Evolutionary conservation across 1,139 yeast genomes (phyloP), one percentile per base, ranked within the genome.

Genomic region (Geotrichum europaeum): DNA sequence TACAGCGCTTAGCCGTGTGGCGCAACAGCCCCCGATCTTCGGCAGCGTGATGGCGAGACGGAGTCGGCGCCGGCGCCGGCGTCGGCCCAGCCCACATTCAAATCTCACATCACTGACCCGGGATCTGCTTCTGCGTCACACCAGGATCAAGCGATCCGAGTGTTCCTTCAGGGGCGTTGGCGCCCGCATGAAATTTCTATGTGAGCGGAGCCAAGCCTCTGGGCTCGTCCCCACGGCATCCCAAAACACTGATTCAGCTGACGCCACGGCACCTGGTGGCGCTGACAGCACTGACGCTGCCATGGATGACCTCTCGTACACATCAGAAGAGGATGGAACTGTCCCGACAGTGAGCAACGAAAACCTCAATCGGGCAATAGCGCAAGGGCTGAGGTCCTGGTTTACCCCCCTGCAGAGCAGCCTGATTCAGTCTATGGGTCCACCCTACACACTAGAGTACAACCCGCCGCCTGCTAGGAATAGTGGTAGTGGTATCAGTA

Each of bases 181-280:
- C n/a, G 47, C 57, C 30, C 57, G 57, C 10, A 54, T 54, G 57
- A 51, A 45, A n/a, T 55, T 53, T 40, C 53, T 55, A 3, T 28
- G 20, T 18, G 32, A 49, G 32, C 34, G 34, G 32, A 28, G 49
- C n/a, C 57, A 55, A 5, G 34, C 56, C 10, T 34, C 56, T 2
- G 56, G 56, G 4, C 43, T 36, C 18, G 43, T 36, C n/a, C 43
- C 43, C 18, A 36, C 2, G 7, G n/a, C 18, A 13, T 15, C 18
- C 3, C 43, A 36, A 13, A 13, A 1, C 18, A 15, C 43, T 5
- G 43, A 36, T 5, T 36, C 43, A 36, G 18, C n/a, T 36, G 43
- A 36, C 43, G 3, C 43, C 13, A n/a, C 4, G n/a, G 43, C 7
- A 36, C n/a, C 18, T 13, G n/a, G 6, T 13, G 43, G n/a, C 5